Percentiles rank a stretch among this genome's conserved stretches.
Conservation (phyloP, 352 stramenopile species). For the Phytophthora litchii region DNA sequence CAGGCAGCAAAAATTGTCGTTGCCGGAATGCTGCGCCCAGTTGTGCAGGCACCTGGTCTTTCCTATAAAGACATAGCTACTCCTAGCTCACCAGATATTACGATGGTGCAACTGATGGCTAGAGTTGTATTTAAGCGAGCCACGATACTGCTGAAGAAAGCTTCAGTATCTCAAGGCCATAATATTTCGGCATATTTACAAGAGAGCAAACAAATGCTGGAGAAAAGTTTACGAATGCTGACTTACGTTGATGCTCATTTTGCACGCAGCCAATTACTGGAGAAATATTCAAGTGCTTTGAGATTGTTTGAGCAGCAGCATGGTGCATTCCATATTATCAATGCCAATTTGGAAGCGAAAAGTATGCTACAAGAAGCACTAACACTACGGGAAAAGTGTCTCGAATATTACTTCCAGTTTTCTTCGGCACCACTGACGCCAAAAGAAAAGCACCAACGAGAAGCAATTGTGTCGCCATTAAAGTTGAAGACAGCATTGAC, state of each 20-base stretch:
- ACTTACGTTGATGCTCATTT: constrained; percentile 25
- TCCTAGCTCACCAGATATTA: constrained; percentile 21
- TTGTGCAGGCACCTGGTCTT: constrained; percentile 4
- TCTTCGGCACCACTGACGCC: neutral
- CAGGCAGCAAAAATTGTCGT: constrained; percentile 21
- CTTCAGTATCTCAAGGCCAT: constrained; percentile 1
- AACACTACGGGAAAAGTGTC: constrained; percentile 13
- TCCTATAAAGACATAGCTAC: neutral
- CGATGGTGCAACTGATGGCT: constrained; percentile 33
- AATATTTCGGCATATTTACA: constrained; percentile 10
- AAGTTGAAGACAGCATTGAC: constrained; percentile 34
- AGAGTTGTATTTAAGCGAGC: constrained; percentile 45
- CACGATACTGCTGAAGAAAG: constrained; percentile 25
- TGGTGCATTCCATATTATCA: neutral
- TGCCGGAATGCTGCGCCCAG: constrained; percentile 14
- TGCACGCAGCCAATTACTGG: constrained; percentile 17
- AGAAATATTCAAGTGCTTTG: constrained; percentile 25
- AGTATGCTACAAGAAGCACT: constrained; percentile 28
- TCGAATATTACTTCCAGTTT: constrained; percentile 5
- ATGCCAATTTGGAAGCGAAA: constrained; percentile 4
- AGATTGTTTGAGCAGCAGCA: constrained; percentile 3
- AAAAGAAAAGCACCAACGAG: constrained; percentile 13
- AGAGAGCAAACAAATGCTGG: constrained; percentile 23
- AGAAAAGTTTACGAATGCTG: constrained; percentile 25
- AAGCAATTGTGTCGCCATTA: constrained; percentile 22